Evolutionary conservation across 192 early-diverging fungal species (phyloP), one percentile per base, ranked within the genome.

Genomic region (Allomyces macrogynus): DNA sequence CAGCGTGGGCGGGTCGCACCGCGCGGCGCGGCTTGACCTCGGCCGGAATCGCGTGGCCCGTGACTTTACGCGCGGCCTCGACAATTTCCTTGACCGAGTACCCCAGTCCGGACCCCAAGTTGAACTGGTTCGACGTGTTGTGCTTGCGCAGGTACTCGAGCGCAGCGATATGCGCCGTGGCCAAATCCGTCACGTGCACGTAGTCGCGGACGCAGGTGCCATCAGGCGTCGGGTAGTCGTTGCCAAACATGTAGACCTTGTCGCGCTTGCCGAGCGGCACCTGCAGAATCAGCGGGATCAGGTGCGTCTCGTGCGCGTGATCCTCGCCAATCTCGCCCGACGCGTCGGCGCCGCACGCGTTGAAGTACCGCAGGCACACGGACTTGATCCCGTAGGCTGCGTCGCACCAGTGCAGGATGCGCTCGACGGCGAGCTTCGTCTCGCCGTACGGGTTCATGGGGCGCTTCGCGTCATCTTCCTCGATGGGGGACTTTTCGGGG

Each of bases 151-250:
- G 72, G 64, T 92, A 87, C 62, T 84, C 79, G 22, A 97, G 72
- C 0, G 94, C 89, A 23, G 81, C 80, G 10, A 91, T 86, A 67
- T 97, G 95, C 8, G 87, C 93, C 62, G 84, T 79, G 22, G 93
- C 91, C 32, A 95, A 77, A 67, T 97, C 95, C 64, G 87, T 87
- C 4, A 97, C 93, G 69, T 97, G 95, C 63, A 97, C 86, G 71
- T 94, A 97, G 73, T 97, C 95, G 43, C 95, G 81, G n/a, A 98
- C 84, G 64, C 84, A 81, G 24, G 92, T 93, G 23, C 95, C 93
- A 64, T 97, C 95, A 60, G 77, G 77, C 0, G 95, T 97, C 23
- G 86, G 81, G 72, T 95, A 97, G 72, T 97, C 92, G 62, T 81
- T 76, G 14, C 95, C 95, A 79, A 87, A 97, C n/a, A 97, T 83